A percentile compares a stretch with the other conserved stretches of the same genome.
Evolutionary conservation across 2,329 filamentous ascomycete genomes (phyloP).

Genomic region (Pseudocercospora pini-densiflorae): DNA sequence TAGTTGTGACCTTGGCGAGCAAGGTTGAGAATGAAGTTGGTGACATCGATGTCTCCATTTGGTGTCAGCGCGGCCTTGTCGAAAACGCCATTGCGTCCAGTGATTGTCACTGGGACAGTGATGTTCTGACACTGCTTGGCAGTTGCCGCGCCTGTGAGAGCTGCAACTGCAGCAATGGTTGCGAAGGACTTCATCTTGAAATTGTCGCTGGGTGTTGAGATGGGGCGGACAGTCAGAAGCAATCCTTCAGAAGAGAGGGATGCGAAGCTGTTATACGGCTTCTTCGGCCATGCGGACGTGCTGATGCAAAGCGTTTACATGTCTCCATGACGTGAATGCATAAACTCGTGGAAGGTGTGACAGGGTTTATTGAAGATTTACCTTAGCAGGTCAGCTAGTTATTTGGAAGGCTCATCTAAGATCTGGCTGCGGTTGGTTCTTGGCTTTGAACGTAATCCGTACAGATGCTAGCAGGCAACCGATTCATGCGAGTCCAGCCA

Average conservation of each 20-base stretch:
- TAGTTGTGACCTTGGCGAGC: constrained; percentile 58
- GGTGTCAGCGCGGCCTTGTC: constrained; percentile 49
- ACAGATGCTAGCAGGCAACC: not conserved
- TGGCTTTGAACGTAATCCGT: not conserved
- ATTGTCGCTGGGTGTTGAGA: not conserved
- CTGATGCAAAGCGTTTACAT: not conserved
- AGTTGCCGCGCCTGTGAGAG: constrained; percentile 31
- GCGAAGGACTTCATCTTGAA: constrained; percentile 33
- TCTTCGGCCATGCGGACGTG: constrained; percentile 1
- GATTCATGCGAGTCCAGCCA: not conserved
- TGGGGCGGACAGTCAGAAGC: too few relatives aligned
- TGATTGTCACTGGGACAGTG: constrained; percentile 61
- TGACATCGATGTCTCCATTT: constrained; percentile 60
- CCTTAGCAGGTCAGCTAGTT: not conserved
- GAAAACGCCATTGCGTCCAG: constrained; percentile 60
- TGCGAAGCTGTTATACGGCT: not conserved
- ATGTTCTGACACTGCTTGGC: constrained; percentile 53
- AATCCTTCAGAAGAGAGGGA: not conserved
- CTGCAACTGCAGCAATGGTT: constrained; percentile 28
- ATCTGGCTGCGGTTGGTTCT: not conserved
- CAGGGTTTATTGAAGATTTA: constrained; percentile 2
- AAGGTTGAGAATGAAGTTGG: constrained; percentile 59
- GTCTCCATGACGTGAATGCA: constrained; percentile 1
- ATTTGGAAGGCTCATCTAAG: constrained; percentile 8
- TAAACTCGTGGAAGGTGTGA: not conserved